Base-by-base conservation (phyloP, 768 basidiomycete genomes). In the Melanogaster broomeanus region DNA sequence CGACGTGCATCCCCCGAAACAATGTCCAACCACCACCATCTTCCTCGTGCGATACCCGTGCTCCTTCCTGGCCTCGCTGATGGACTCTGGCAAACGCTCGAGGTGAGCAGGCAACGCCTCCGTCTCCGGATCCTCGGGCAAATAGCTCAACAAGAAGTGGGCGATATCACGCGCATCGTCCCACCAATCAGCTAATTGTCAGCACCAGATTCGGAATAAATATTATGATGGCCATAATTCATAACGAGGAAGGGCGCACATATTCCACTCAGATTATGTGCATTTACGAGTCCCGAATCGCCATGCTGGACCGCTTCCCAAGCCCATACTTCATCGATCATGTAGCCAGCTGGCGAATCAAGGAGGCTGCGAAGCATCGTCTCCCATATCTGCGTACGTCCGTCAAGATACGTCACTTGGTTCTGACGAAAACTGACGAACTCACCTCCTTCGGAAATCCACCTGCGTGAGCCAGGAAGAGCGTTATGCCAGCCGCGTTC, bases 271-370 rank as follows among this genome's bases (percentile, higher is more conserved):
- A 87, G 73, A 16, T 71, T 72, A 1, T 70, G 67, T 1, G 63
- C 74, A 53, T 97, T 98, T 33, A 95, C 48, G 12, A 90, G 65
- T 0, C 78, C 86, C n/a, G 91, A 77, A 52, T 95, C 94, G 1
- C 92, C 94, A 53, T 95, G 91, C 52, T 92, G 86, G 4, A 86
- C 78, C 5, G 89, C 80, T 57, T 97, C 94, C 77, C 90, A 87
- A 0, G 81, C 62, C 92, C 92, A 95, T 1, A 94, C 75, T 48
- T 87, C 82, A 73, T 90, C 76, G 66, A 93, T 56, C 73, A 73
- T 50, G 56, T 42, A 47, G 2, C 63, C 69, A 18, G 68, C 66
- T 19, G 72, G 60, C 2, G 70, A 72, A 25, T 74, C 65, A 2
- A 94, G 63, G 7, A 95, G 64, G 31, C 72, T 57, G 1, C 65